Conservation (phyloP, 192 early-diverging fungal genomes). For the Podila horticola region DNA sequence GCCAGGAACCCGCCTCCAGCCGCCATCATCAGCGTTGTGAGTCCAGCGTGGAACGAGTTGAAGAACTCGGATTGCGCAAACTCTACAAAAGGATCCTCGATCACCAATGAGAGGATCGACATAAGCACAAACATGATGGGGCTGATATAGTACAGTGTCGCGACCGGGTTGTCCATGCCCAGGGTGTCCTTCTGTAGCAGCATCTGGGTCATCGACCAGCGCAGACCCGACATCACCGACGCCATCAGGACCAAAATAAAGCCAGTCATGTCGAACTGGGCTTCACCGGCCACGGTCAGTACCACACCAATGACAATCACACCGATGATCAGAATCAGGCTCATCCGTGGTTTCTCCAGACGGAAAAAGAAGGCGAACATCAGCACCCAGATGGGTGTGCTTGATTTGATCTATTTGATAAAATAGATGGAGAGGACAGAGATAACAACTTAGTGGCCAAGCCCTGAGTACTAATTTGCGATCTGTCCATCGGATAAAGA, state of each 20-base stretch:
- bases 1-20: constrained; percentile 86
- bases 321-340: constrained; percentile 71
- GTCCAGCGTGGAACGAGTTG: constrained; percentile 40
- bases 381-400: constrained; percentile 75
- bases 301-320: constrained; percentile 81
- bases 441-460: neutral
- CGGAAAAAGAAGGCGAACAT: constrained; percentile 85
- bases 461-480: no score
- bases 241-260: constrained; percentile 70
- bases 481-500: neutral
- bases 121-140: constrained; percentile 83
- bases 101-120: constrained; percentile 60
- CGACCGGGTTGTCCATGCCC: constrained; percentile 84
- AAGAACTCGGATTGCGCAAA: constrained; percentile 66
- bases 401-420: constrained; percentile 65
- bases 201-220: constrained; percentile 87
- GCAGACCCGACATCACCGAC: constrained; percentile 79
- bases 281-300: constrained; percentile 79
- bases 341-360: constrained; percentile 72
- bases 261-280: constrained; percentile 66
- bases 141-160: constrained; percentile 77
- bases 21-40: constrained; percentile 63
- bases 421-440: neutral
- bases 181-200: constrained; percentile 71
- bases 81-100: constrained; percentile 66